Conservation (phyloP, 352 stramenopile species). For the Halophytophthora batemanensis region DNA sequence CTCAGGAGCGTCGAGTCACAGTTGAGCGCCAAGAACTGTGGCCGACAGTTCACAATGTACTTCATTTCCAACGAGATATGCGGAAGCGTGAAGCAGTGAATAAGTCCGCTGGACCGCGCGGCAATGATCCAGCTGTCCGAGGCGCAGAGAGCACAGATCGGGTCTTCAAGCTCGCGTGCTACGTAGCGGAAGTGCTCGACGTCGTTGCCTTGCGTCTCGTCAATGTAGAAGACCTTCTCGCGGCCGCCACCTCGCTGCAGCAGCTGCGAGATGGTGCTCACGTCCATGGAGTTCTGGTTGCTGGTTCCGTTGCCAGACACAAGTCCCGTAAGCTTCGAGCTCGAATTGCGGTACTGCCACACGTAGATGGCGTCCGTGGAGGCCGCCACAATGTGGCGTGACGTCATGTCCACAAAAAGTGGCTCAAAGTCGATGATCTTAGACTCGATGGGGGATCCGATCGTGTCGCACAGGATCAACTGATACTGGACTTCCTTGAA, state of each 20-base stretch:
- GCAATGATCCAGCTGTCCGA: conserved; percentile 86
- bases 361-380: conserved; percentile 87
- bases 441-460: conserved; percentile 78
- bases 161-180: conserved; percentile 68
- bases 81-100: conserved; percentile 90
- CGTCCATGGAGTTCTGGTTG: conserved; percentile 40
- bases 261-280: conserved; percentile 63
- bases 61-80: conserved; percentile 92
- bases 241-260: conserved; percentile 62
- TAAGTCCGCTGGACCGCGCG: conserved; percentile 71
- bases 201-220: conserved; percentile 77
- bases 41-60: conserved; percentile 79
- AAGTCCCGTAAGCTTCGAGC: conserved; percentile 68
- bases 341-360: conserved; percentile 92
- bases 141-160: conserved; percentile 84
- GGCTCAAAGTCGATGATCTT: conserved; percentile 87
- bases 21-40: conserved; percentile 86
- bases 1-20: conserved; percentile 84
- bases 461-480: conserved; percentile 86
- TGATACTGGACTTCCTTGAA: conserved; percentile 79
- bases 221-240: conserved; percentile 90
- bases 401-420: conserved; percentile 85
- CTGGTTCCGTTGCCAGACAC: conserved; percentile 26
- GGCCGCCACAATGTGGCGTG: conserved; percentile 75
- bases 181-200: conserved; percentile 72